Percentiles rank a stretch among this genome's conserved stretches.
These are phyloP conservation scores for Fusarium sp. DNA, from an alignment of 2,329 filamentous ascomycete species.

Conservation along the genomic window DNA sequence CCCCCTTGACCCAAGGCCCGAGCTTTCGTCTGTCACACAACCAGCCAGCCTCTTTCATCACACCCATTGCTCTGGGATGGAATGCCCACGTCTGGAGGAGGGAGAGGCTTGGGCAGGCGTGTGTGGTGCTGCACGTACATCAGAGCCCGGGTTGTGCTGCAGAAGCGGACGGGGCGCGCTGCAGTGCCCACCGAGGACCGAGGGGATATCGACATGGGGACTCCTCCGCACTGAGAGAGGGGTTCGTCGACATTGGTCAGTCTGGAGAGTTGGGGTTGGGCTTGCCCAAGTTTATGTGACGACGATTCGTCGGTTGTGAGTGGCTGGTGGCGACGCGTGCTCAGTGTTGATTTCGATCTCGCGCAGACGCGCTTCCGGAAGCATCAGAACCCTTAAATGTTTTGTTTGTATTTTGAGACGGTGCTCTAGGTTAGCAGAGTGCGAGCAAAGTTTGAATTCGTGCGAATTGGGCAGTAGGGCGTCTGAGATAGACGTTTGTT, in stretches of 20 bases:
- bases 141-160: not conserved
- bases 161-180: constrained; percentile 7
- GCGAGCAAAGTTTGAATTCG: constrained; percentile 14
- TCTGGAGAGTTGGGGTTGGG: constrained; percentile 14
- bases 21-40: constrained; percentile 5
- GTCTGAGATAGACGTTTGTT: not conserved
- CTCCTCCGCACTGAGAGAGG: not conserved
- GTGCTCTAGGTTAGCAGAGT: constrained; percentile 10
- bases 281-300: constrained; percentile 14
- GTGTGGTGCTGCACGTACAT: not conserved
- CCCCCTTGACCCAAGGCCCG: not conserved
- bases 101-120: constrained; percentile 6
- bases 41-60: constrained; percentile 20
- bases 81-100: constrained; percentile 6
- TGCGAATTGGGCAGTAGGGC: not conserved
- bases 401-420: not conserved
- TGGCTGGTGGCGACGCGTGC: constrained; percentile 27
- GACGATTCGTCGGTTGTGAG: constrained; percentile 1
- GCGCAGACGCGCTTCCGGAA: constrained; percentile 5
- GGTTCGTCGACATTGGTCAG: constrained; percentile 4
- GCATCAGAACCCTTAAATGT: constrained; percentile 1
- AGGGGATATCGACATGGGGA: not conserved
- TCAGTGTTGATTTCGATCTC: constrained; percentile 21
- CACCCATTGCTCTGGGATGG: constrained; percentile 19
- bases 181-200: not conserved